A percentile compares a stretch with the other conserved stretches of the same genome.
phyloP scores from a whole-genome alignment of 139 green algal species.

The Bryopsis sp. region DNA sequence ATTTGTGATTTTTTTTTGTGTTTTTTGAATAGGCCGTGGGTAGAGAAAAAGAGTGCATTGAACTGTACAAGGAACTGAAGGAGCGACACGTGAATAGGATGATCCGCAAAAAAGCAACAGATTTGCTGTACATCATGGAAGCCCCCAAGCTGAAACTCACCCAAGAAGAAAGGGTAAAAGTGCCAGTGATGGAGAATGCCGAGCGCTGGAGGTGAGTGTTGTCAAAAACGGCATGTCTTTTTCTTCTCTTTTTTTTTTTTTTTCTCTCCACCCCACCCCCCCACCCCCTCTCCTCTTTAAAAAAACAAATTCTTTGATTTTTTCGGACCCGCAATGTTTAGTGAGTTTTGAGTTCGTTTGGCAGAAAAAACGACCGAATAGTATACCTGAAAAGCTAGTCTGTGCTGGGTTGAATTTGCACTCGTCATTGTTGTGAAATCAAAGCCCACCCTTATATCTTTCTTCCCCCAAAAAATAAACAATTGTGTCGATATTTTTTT shows the following conservation, averaged over 20 bases:
- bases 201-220: slow-evolving; percentile 27
- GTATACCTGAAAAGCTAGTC: neutral
- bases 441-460: too few species aligned
- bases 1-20: too few species aligned
- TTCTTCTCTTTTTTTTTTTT: neutral
- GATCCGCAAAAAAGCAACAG: slow-evolving; percentile 34
- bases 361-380: neutral
- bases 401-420: too few species aligned
- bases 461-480: too few species aligned
- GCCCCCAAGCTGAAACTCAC: slow-evolving; percentile 61
- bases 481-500: neutral
- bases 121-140: slow-evolving; percentile 30
- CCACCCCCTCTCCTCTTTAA: neutral
- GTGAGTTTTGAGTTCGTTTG: neutral
- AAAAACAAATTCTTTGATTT: neutral
- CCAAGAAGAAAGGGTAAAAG: slow-evolving; percentile 60
- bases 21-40: slow-evolving; percentile 50
- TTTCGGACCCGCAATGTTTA: too few species aligned
- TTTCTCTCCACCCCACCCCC: neutral
- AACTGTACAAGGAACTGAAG: slow-evolving; percentile 60
- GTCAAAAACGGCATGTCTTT: neutral
- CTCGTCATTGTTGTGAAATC: too few species aligned
- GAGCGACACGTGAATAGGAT: slow-evolving; percentile 34
- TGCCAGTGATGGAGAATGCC: slow-evolving; percentile 56
- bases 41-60: slow-evolving; percentile 60